phyloP scores from a whole-genome alignment of 805 yeast species.

The Candida chilensis region DNA sequence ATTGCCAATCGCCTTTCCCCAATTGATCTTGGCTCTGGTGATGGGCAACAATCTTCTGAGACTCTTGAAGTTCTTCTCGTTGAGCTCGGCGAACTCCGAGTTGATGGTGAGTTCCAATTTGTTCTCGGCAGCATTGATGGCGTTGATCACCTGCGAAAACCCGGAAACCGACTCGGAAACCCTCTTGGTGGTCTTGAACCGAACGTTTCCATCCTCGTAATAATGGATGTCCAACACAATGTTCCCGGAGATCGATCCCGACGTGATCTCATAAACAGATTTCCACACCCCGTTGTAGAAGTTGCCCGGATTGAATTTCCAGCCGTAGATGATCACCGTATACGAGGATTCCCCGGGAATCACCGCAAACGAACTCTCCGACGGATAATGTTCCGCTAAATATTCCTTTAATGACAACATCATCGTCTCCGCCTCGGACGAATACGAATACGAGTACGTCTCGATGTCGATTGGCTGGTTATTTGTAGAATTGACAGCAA shows the following conservation, averaged over 20 bases:
- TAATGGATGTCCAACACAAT: constrained; percentile 76
- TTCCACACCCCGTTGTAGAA: constrained; percentile 89
- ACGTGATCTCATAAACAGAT: constrained; percentile 41
- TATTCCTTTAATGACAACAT: constrained; percentile 31
- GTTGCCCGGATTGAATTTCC: constrained; percentile 63
- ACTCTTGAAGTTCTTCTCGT: constrained; percentile 73
- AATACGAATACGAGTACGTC: constrained; percentile 12
- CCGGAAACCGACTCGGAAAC: constrained; percentile 13
- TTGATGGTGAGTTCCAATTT: constrained; percentile 51
- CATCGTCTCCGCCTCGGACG: constrained; percentile 3
- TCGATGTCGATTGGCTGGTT: constrained; percentile 46
- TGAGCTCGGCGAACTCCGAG: constrained; percentile 57
- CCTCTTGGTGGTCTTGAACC: constrained; percentile 43
- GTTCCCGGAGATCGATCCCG: constrained; percentile 35
- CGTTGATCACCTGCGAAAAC: constrained; percentile 20
- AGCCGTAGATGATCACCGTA: constrained; percentile 55
- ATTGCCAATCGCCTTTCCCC: constrained; percentile 92
- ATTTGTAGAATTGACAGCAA: constrained; percentile 50
- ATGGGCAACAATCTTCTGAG: constrained; percentile 89
- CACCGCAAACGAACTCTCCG: constrained; percentile 33
- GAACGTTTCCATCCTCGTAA: constrained; percentile 93
- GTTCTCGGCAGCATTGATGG: constrained; percentile 50
- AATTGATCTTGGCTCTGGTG: constrained; percentile 82
- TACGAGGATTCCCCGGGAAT: constrained; percentile 19
- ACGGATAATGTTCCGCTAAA: constrained; percentile 60